These are phyloP conservation scores for Symbiodinium pilosum DNA, from an alignment of 73 alveolate genomes.

Conservation along the genomic window DNA sequence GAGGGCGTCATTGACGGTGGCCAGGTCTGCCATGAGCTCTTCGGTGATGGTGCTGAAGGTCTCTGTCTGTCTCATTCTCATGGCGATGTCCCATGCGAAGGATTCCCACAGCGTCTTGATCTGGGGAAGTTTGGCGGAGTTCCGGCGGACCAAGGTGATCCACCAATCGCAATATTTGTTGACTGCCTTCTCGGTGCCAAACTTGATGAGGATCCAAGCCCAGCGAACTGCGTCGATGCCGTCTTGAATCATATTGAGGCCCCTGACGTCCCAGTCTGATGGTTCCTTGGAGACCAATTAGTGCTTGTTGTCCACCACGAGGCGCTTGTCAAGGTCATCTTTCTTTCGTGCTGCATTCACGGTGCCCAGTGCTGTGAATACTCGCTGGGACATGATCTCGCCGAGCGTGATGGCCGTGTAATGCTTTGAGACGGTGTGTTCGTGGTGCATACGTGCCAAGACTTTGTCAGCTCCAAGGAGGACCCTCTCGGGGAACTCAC, in stretches of 20 bases:
- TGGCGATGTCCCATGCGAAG: neutral
- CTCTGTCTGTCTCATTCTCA: neutral
- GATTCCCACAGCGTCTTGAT: neutral
- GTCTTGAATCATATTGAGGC: neutral
- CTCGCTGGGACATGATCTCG: neutral
- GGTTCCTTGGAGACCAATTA: neutral
- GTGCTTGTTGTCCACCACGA: neutral
- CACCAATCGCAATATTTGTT: neutral
- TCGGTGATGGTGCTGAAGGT: neutral
- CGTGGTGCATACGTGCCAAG: neutral
- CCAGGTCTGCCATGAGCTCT: neutral
- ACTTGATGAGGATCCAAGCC: conserved; percentile 3
- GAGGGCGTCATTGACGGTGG: neutral
- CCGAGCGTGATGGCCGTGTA: conserved; percentile 8
- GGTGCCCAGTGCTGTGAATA: neutral
- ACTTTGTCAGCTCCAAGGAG: neutral
- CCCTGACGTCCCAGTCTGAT: neutral
- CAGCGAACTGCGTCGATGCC: neutral
- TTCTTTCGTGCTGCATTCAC: neutral
- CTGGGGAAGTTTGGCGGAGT: neutral
- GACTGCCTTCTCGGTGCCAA: neutral
- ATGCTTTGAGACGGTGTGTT: neutral
- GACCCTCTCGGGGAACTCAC: neutral
- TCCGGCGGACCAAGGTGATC: neutral
- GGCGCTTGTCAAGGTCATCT: neutral